These are phyloP conservation scores for Nitzschia putrida DNA, from an alignment of 108 stramenopile species.

Conservation along the genomic window DNA sequence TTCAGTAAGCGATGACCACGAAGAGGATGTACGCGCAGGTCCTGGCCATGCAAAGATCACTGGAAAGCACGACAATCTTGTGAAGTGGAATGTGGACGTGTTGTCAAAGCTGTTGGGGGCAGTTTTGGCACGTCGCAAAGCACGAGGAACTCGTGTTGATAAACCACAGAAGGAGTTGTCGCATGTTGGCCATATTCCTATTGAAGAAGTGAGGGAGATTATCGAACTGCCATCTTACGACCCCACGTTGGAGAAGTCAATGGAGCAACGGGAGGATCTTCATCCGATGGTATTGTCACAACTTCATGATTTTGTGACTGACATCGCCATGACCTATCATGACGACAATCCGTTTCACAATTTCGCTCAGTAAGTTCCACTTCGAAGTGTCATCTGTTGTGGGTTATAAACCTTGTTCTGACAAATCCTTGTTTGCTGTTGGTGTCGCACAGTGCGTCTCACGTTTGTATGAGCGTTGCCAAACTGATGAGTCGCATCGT, in stretches of 20 bases:
- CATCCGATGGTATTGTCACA: not conserved
- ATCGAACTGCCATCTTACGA: conserved; percentile 1
- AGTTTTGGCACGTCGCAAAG: not conserved
- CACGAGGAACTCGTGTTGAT: no score
- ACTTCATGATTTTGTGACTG: conserved; percentile 7
- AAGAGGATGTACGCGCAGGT: no score
- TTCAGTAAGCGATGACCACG: no score
- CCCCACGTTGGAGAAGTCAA: not conserved
- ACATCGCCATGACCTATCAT: not conserved
- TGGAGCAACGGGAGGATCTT: not conserved
- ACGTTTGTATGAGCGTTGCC: conserved; percentile 12
- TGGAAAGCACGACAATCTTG: no score
- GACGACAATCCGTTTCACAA: conserved; percentile 25
- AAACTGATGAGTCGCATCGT: conserved; percentile 11
- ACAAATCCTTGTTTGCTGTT: no score
- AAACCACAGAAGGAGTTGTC: no score
- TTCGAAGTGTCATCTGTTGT: no score
- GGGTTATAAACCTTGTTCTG: no score
- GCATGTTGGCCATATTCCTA: not conserved
- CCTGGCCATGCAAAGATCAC: no score
- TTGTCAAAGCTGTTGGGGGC: conserved; percentile 3
- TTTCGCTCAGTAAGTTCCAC: not conserved
- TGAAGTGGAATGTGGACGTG: conserved; percentile 23
- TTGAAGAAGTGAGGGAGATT: conserved; percentile 7
- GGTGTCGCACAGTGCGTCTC: conserved; percentile 1